Percentiles rank a stretch among this genome's conserved stretches.
These are phyloP conservation scores for Gaeumannomyces sp. DNA, from an alignment of 2,329 filamentous ascomycete species.

Conservation along the genomic window DNA sequence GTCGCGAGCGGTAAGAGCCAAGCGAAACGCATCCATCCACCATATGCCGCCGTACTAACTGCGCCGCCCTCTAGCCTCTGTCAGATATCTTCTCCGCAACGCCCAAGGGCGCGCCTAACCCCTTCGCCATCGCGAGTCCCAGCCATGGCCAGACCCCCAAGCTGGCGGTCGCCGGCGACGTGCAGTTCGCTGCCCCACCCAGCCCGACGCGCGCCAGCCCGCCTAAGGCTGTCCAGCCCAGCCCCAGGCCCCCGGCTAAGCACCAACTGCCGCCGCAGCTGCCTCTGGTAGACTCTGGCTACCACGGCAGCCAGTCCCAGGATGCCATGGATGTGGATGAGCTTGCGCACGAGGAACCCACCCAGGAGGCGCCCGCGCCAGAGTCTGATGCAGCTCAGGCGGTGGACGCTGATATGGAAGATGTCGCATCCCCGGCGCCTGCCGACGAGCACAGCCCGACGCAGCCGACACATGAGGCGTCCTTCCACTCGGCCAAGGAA, in stretches of 20 bases:
- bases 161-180: slow-evolving; percentile 54
- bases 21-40: background rate
- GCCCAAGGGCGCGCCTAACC: slow-evolving; percentile 47
- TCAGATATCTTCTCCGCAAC: slow-evolving; percentile 53
- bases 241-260: slow-evolving; percentile 25
- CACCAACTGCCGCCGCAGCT: slow-evolving; percentile 20
- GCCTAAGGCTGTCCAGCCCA: slow-evolving; percentile 27
- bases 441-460: slow-evolving; percentile 20
- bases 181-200: slow-evolving; percentile 20
- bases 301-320: slow-evolving; percentile 60
- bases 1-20: slow-evolving; percentile 53
- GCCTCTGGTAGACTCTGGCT: slow-evolving; percentile 58
- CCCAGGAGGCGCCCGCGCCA: slow-evolving; percentile 1
- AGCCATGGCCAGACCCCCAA: slow-evolving; percentile 48
- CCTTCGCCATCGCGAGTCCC: slow-evolving; percentile 42
- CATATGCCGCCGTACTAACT: slow-evolving; percentile 20
- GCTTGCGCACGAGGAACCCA: slow-evolving; percentile 19
- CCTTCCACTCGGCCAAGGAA: slow-evolving; percentile 39
- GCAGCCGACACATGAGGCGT: slow-evolving; percentile 28
- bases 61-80: slow-evolving; percentile 41
- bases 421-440: slow-evolving; percentile 10
- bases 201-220: slow-evolving; percentile 26
- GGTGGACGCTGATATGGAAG: slow-evolving; percentile 13
- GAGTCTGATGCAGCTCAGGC: slow-evolving; percentile 11
- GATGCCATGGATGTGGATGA: slow-evolving; percentile 38